Conservation (phyloP, 1,284 basidiomycete genomes). For the Cutaneotrichosporon sp. region DNA sequence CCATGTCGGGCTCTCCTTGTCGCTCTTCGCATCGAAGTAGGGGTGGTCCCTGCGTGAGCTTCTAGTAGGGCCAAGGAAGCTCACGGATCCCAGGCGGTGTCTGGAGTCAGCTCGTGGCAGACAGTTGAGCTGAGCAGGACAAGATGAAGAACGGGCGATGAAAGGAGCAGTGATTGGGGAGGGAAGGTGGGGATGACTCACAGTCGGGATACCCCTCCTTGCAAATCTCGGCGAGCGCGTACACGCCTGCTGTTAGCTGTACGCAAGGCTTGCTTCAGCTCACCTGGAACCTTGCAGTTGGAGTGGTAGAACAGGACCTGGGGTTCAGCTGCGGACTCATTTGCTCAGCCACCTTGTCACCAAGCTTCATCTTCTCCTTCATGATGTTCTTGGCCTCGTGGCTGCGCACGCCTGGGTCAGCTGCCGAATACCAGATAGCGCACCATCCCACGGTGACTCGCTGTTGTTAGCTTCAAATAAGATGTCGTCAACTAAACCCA, state of each 20-base stretch:
- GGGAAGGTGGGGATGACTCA: slow-evolving; percentile 54
- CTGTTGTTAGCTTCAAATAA: slow-evolving; percentile 38
- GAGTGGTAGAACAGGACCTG: slow-evolving; percentile 77
- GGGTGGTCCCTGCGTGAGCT: slow-evolving; percentile 61
- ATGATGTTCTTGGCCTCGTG: slow-evolving; percentile 90
- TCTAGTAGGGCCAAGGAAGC: slow-evolving; percentile 28
- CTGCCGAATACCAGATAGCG: background rate
- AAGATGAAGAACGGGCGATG: background rate
- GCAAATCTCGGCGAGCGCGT: slow-evolving; percentile 76
- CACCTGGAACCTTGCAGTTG: slow-evolving; percentile 84
- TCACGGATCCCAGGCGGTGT: slow-evolving; percentile 80
- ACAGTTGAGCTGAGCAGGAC: background rate
- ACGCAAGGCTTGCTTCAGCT: background rate
- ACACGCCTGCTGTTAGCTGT: slow-evolving; percentile 64
- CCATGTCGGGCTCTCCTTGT: slow-evolving; percentile 78
- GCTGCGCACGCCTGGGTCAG: slow-evolving; percentile 60
- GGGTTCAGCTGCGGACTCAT: background rate
- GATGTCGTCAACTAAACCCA: slow-evolving; percentile 17
- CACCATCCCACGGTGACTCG: slow-evolving; percentile 84
- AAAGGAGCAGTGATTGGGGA: background rate
- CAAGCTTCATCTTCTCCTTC: slow-evolving; percentile 78
- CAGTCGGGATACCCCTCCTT: slow-evolving; percentile 88
- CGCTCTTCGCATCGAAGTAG: slow-evolving; percentile 85
- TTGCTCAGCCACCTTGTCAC: slow-evolving; percentile 66
- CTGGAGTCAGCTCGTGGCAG: slow-evolving; percentile 54